A percentile compares a stretch with the other conserved stretches of the same genome.
phyloP scores from a whole-genome alignment of 768 basidiomycete genomes.

The Panaeolus papilionaceus region DNA sequence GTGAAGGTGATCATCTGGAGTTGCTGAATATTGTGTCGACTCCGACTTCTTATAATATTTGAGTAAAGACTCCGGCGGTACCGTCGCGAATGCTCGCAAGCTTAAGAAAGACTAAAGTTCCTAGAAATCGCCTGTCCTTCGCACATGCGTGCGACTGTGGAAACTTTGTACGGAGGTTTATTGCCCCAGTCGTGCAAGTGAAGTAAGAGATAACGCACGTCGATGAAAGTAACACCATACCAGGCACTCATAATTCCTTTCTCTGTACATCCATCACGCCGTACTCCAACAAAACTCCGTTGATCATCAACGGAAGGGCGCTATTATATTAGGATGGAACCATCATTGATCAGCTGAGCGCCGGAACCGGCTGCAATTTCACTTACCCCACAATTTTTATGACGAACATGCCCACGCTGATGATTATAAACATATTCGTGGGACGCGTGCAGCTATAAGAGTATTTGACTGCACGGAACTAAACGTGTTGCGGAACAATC shows the following conservation, averaged over 20 bases:
- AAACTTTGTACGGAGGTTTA: neutral
- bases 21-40: neutral
- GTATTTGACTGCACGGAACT: neutral
- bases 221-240: neutral
- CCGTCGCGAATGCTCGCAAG: neutral
- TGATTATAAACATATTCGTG: neutral
- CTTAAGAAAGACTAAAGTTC: neutral
- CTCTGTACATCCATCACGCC: neutral
- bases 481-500: neutral
- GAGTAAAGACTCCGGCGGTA: neutral
- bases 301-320: neutral
- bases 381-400: neutral
- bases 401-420: neutral
- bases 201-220: neutral
- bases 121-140: neutral
- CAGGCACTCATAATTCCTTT: neutral
- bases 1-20: neutral
- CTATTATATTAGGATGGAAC: neutral
- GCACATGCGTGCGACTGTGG: neutral
- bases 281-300: neutral
- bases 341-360: neutral
- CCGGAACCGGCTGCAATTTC: constrained; percentile 1
- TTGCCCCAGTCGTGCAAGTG: neutral
- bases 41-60: neutral
- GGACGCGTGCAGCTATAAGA: no score